Conservation (phyloP, 352 stramenopile genomes). For the Phytopythium helicoides region DNA sequence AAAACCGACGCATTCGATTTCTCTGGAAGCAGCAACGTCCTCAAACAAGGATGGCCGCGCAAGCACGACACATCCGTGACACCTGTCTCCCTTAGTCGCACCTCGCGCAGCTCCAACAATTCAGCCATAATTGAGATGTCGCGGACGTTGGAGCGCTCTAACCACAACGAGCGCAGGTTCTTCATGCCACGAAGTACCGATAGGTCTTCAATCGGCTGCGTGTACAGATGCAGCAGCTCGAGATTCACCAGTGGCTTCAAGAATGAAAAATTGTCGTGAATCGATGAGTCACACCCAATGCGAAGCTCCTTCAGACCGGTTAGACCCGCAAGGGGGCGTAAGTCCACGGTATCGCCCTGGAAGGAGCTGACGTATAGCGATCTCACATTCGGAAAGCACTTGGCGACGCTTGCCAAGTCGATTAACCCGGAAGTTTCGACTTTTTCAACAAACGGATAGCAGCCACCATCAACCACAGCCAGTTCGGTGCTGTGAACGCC, state of each 20-base stretch:
- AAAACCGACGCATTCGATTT: not conserved
- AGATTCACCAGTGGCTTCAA: not conserved
- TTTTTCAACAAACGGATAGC: not conserved
- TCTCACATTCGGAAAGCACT: slow-evolving; percentile 2
- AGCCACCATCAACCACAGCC: not conserved
- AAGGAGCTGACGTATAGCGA: not conserved
- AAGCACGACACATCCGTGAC: slow-evolving; percentile 1
- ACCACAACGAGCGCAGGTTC: not conserved
- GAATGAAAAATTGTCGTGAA: not conserved
- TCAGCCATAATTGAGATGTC: not conserved
- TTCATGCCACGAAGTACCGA: not conserved
- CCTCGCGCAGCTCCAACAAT: not conserved
- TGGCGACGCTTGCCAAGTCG: not conserved
- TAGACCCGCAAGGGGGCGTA: not conserved
- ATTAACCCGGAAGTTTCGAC: not conserved
- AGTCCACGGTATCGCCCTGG: not conserved
- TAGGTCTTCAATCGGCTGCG: not conserved
- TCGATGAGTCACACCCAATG: not conserved
- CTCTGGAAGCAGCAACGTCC: not conserved
- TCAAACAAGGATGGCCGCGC: not conserved
- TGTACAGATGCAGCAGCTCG: not conserved
- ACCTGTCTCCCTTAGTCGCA: not conserved
- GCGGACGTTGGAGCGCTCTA: not conserved
- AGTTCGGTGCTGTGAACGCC: not conserved
- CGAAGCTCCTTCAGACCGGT: not conserved